Conservation (phyloP, 2,329 filamentous ascomycete genomes). For the Aureobasidium vineae region DNA sequence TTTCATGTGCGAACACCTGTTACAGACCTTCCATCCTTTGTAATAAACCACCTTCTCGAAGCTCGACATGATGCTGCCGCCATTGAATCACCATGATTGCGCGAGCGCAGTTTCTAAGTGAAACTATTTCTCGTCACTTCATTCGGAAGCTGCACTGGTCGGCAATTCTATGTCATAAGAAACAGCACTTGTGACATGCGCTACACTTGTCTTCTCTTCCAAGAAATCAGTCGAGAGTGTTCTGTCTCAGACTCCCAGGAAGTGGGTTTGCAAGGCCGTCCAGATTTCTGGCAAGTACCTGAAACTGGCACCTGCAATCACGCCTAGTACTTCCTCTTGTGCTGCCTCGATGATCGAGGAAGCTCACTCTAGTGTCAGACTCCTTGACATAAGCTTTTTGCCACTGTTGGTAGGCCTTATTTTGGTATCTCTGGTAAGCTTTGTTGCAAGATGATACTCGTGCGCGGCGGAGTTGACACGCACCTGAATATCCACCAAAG, state of each 20-base stretch:
- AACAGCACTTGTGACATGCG: not conserved
- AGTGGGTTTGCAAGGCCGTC: not conserved
- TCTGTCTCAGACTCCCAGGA: not conserved
- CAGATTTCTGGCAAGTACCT: not conserved
- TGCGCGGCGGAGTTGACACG: not conserved
- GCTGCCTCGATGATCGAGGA: not conserved
- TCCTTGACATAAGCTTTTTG: not conserved
- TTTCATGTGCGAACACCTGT: conserved; percentile 6
- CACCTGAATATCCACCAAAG: not conserved
- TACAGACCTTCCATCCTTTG: conserved; percentile 5
- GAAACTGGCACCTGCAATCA: not conserved
- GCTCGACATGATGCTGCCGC: not conserved
- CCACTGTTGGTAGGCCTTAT: conserved; percentile 12
- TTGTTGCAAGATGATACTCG: conserved; percentile 15
- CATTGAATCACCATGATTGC: not conserved
- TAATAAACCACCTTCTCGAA: conserved; percentile 11
- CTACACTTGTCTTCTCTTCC: not conserved
- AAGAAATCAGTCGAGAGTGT: not conserved
- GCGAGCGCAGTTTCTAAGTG: not conserved
- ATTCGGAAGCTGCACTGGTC: not conserved
- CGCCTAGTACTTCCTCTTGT: not conserved
- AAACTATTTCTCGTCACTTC: not conserved
- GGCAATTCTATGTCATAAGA: not conserved
- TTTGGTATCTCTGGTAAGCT: not conserved
- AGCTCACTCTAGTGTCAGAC: not conserved